A percentile compares a stretch with the other conserved stretches of the same genome.
Conservation (phyloP, 805 yeast species). For the Myxozyma sirexii region DNA sequence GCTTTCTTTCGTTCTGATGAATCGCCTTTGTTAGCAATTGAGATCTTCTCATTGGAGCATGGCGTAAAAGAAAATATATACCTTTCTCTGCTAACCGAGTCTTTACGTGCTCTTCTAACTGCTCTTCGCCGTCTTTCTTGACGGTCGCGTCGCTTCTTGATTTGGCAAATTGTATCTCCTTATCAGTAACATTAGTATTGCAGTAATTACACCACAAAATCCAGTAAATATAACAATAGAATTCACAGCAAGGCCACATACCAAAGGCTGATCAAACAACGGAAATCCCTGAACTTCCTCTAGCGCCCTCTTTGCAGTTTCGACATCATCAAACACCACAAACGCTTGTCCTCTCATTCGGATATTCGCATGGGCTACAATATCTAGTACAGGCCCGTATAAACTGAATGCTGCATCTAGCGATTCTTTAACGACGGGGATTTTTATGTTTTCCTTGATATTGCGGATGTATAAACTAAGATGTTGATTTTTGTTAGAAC, state of each 20-base stretch:
- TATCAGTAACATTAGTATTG: not conserved
- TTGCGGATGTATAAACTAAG: constrained; percentile 64
- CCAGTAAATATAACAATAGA: not conserved
- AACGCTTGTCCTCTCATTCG: constrained; percentile 83
- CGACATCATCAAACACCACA: constrained; percentile 53
- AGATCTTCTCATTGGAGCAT: not conserved
- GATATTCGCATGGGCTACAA: constrained; percentile 63
- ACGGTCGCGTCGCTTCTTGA: constrained; percentile 49
- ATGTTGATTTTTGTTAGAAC: not conserved
- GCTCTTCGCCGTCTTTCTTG: constrained; percentile 34
- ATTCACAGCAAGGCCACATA: constrained; percentile 7
- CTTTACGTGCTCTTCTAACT: constrained; percentile 36
- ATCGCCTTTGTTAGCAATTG: too few relatives aligned
- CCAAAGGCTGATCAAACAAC: constrained; percentile 54
- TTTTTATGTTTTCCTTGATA: constrained; percentile 67
- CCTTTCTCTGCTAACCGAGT: constrained; percentile 29
- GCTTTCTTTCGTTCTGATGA: constrained; percentile 23
- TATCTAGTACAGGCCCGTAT: constrained; percentile 53
- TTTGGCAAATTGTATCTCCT: constrained; percentile 48
- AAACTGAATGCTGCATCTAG: constrained; percentile 49
- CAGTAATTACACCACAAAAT: not conserved
- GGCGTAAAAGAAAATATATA: too few relatives aligned
- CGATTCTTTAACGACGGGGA: constrained; percentile 51
- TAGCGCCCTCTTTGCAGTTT: constrained; percentile 52
- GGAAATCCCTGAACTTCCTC: constrained; percentile 40